A percentile compares a stretch with the other conserved stretches of the same genome.
Conservation (phyloP, 1,139 yeast species). For the Debaryomyces sp. region DNA sequence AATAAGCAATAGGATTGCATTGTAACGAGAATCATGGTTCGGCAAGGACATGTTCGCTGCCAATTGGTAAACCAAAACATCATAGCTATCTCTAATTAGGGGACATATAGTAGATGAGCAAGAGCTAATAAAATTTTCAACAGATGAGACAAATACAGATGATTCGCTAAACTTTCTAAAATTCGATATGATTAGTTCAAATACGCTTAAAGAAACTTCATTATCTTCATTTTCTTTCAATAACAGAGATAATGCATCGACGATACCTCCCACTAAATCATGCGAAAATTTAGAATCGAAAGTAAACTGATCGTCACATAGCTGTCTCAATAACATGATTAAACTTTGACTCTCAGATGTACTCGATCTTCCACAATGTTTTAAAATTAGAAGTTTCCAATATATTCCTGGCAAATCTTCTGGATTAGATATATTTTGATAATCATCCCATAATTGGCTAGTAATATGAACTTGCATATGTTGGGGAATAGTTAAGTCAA, state of each 20-base stretch:
- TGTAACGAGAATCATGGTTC: slow-evolving; percentile 48
- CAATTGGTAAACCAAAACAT: neutral
- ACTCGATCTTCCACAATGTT: slow-evolving; percentile 16
- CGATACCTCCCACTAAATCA: slow-evolving; percentile 25
- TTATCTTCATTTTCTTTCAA: slow-evolving; percentile 64
- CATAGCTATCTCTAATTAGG: neutral
- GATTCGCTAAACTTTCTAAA: slow-evolving; percentile 22
- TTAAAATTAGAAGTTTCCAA: slow-evolving; percentile 41
- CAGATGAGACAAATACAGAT: slow-evolving; percentile 23
- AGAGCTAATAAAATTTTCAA: slow-evolving; percentile 18
- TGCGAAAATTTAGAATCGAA: slow-evolving; percentile 18
- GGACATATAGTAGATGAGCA: neutral
- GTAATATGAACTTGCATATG: slow-evolving; percentile 15
- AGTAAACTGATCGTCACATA: slow-evolving; percentile 13
- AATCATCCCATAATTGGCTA: slow-evolving; percentile 13
- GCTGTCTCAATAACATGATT: slow-evolving; percentile 15
- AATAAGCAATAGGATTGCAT: slow-evolving; percentile 44
- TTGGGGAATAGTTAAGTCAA: slow-evolving; percentile 16
- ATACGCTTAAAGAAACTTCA: slow-evolving; percentile 39
- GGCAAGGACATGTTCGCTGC: slow-evolving; percentile 45
- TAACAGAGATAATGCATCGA: slow-evolving; percentile 58
- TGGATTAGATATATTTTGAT: slow-evolving; percentile 13
- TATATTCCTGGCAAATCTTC: slow-evolving; percentile 34
- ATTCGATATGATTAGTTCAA: slow-evolving; percentile 9
- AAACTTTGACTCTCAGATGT: slow-evolving; percentile 14